Percentiles rank a stretch among this genome's conserved stretches.
These are phyloP conservation scores for Acacia melanoxylon DNA, from an alignment of 306 rosid genomes.

Conservation along the genomic window DNA sequence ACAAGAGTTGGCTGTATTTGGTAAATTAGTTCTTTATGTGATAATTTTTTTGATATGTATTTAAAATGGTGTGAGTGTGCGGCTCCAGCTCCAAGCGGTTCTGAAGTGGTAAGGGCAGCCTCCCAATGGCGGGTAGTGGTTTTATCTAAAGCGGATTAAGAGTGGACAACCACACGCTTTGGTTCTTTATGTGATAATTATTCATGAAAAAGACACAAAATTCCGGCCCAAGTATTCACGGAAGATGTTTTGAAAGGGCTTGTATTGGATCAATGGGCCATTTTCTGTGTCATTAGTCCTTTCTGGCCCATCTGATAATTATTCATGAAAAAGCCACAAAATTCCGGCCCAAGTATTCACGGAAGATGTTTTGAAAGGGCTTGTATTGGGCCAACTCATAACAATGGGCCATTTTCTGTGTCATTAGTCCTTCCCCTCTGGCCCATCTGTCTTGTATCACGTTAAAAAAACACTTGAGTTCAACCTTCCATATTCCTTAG, in stretches of 20 bases:
- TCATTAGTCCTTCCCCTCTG: not conserved
- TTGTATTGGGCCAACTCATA: not conserved
- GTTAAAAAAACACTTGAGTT: not conserved
- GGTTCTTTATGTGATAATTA: too few species aligned
- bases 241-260: not conserved
- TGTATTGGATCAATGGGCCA: not conserved
- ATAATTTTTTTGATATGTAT: too few species aligned
- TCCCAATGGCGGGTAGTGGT: too few species aligned
- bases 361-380: not conserved
- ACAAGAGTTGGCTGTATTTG: too few species aligned
- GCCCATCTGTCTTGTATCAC: not conserved
- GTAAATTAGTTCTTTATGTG: too few species aligned
- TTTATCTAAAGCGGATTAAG: too few species aligned
- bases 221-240: not conserved
- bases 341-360: not conserved
- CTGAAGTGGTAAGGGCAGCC: too few species aligned
- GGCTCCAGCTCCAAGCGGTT: too few species aligned
- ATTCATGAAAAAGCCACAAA: too few species aligned
- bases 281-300: not conserved
- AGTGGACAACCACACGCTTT: too few species aligned
- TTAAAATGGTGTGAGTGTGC: too few species aligned
- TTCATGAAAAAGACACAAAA: too few species aligned
- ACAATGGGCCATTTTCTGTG: not conserved
- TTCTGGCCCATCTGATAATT: not conserved
- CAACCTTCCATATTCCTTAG: not conserved